Evolutionary conservation across 1,139 yeast genomes (phyloP), one percentile per base, ranked within the genome.

Genomic region (Candida smagusa): DNA sequence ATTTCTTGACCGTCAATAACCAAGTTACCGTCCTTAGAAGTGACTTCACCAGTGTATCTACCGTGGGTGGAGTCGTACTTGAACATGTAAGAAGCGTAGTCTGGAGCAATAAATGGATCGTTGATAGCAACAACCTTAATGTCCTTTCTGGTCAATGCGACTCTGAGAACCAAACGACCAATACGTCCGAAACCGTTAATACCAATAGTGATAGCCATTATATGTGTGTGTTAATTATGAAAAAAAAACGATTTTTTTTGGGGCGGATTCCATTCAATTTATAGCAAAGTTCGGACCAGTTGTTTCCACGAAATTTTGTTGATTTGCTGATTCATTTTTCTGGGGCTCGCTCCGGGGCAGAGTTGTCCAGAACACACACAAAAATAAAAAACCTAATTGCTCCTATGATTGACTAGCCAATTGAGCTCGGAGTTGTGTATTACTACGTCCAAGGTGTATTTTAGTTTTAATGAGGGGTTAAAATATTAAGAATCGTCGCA

Each of bases 171-270:
- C 61, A 84, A 79, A 71, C 94, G 87, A 53, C 94, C 94, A 56
- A 84, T 84, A 70, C 94, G 81, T 57, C 94, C 94, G 82, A 84
- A 84, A 61, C 92, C 92, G 82, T 84, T 84, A 67, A 84, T 84
- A 75, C 92, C 92, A 65, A 84, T 54, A 40, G 51, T 54, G 51
- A 56, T 55, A 52, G 59, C 60, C 54, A 50, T 50, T 34, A 30
- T 12, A 22, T 28, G 28, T 27, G 16, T 34, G 28, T 34, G 36
- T 30, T 12, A 27, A 5, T 27, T 11, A 16, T 16, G 19, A 16
- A 16, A 16, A 16, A 16, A 16, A 16, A 16, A 16, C 19, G 19
- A 16, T 16, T 16, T 16, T 24, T n/a, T 34, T 22, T 33, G 22
- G 37, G 33, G 42, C 38, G 38, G 27, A 31, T 34, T 13, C 31